Conservation (phyloP, 2,329 filamentous ascomycete species). For the Aspergillus phoenicis region DNA sequence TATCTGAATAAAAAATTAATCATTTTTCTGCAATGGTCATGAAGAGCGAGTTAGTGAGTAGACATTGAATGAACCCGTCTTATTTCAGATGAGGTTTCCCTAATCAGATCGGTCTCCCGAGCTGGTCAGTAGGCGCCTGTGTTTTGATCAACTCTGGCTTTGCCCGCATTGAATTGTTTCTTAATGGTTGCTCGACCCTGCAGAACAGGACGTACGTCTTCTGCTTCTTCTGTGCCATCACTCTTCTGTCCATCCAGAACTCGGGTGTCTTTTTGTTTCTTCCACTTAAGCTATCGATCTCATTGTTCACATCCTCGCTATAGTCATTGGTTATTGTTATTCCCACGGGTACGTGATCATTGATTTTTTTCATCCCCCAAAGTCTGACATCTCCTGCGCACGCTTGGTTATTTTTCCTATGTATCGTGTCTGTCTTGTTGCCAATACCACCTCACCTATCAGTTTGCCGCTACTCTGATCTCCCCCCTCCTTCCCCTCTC, state of each 20-base stretch:
- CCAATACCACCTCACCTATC: neutral
- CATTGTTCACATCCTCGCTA: neutral
- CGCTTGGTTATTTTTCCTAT: neutral
- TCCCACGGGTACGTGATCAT: constrained; percentile 3
- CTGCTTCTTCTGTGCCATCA: constrained; percentile 2
- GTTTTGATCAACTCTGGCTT: constrained; percentile 11
- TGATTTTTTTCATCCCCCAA: neutral
- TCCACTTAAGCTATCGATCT: neutral
- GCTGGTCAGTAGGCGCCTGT: constrained; percentile 9
- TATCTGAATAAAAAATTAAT: neutral
- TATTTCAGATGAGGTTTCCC: constrained; percentile 14
- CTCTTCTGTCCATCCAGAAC: neutral
- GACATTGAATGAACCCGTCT: constrained; percentile 1
- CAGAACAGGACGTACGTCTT: constrained; percentile 9
- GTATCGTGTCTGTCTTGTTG: neutral
- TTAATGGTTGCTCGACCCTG: constrained; percentile 17
- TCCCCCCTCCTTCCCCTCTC: neutral
- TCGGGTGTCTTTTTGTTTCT: constrained; percentile 2
- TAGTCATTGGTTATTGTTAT: neutral
- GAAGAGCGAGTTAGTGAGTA: constrained; percentile 1
- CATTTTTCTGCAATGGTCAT: constrained; percentile 1
- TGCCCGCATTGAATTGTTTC: constrained; percentile 12
- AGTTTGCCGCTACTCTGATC: neutral
- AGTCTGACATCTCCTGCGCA: constrained; percentile 1
- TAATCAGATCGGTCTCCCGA: constrained; percentile 13